Evolutionary conservation across 2,329 filamentous ascomycete species (phyloP).

Genomic region (Colletotrichum liriopes): DNA sequence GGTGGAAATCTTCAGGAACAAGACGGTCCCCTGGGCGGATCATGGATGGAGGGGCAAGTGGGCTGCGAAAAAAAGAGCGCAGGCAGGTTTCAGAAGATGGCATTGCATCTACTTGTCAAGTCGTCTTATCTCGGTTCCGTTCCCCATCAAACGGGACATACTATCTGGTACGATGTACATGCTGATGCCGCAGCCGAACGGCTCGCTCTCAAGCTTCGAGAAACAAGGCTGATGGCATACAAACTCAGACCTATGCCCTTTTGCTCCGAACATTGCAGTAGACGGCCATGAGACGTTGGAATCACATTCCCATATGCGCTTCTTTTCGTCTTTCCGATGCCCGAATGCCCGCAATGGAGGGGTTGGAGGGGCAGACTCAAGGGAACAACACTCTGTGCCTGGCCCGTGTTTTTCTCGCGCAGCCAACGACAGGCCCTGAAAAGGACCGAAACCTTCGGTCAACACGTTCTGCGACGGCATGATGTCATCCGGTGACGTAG

Average conservation of each 20-base stretch:
- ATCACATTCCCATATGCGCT: neutral
- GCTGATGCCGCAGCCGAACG: neutral
- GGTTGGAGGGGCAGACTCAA: slow-evolving; percentile 19
- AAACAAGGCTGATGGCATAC: too few species aligned
- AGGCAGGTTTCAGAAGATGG: slow-evolving; percentile 40
- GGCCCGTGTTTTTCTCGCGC: neutral
- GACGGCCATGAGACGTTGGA: neutral
- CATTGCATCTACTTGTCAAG: neutral
- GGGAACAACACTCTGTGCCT: slow-evolving; percentile 9
- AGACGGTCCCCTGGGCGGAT: slow-evolving; percentile 29
- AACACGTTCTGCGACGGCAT: slow-evolving; percentile 31
- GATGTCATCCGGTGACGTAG: slow-evolving; percentile 38
- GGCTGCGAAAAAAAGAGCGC: slow-evolving; percentile 38
- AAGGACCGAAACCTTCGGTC: slow-evolving; percentile 25
- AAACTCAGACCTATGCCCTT: neutral
- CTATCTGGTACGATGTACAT: neutral
- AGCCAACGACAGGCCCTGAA: slow-evolving; percentile 14
- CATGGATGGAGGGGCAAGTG: slow-evolving; percentile 40
- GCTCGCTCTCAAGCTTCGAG: neutral
- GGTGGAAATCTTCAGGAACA: slow-evolving; percentile 34
- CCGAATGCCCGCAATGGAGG: slow-evolving; percentile 4
- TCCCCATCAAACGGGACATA: neutral
- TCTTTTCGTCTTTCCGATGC: slow-evolving; percentile 2
- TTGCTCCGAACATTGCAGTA: too few species aligned
- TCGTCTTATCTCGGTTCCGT: neutral